phyloP scores from a whole-genome alignment of 2,329 filamentous ascomycete genomes.

The Phoma sp. region DNA sequence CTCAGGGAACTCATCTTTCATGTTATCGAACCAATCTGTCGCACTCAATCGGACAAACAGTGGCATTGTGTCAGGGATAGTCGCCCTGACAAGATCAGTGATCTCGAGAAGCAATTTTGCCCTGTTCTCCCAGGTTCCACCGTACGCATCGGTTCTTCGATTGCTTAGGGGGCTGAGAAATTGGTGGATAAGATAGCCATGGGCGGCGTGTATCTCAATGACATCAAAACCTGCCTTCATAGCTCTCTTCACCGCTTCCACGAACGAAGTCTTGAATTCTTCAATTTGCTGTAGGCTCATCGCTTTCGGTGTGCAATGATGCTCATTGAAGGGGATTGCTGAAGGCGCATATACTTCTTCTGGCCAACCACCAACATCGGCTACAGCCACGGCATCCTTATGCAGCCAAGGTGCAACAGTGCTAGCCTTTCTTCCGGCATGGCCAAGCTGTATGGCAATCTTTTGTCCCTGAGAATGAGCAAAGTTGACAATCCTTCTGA shows the following conservation, averaged over 20 bases:
- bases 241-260: too few species aligned
- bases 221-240: constrained; percentile 65
- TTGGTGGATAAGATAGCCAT: constrained; percentile 71
- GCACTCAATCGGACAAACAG: too few species aligned
- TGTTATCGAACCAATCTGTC: too few species aligned
- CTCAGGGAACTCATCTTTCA: too few species aligned
- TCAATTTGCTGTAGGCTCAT: too few species aligned
- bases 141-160: constrained; percentile 56
- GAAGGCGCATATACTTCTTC: constrained; percentile 30
- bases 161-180: constrained; percentile 69
- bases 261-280: too few species aligned
- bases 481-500: constrained; percentile 25
- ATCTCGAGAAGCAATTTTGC: too few species aligned
- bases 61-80: too few species aligned
- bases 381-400: constrained; percentile 3
- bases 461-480: constrained; percentile 18
- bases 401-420: constrained; percentile 21
- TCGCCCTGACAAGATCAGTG: too few species aligned
- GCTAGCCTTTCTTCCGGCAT: constrained; percentile 29
- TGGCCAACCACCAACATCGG: constrained; percentile 30
- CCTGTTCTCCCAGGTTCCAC: constrained; percentile 59
- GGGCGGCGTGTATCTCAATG: constrained; percentile 63
- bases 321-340: constrained; percentile 3
- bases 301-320: too few species aligned
- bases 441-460: constrained; percentile 27